phyloP scores from a whole-genome alignment of 169 alveolate genomes.

The Plasmodium reichenowi region DNA sequence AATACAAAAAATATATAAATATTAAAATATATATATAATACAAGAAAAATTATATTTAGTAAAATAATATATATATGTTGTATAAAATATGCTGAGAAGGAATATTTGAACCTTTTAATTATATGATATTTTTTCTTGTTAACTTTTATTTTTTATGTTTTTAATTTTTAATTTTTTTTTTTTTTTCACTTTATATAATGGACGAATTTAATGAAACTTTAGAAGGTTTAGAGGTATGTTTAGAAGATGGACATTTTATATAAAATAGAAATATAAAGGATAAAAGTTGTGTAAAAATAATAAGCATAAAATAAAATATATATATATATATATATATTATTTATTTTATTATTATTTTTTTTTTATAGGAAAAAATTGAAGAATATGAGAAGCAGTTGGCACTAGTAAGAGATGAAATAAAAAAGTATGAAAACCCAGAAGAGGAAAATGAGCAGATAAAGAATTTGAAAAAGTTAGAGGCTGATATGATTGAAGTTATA shows the following conservation, averaged over 20 bases:
- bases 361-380: conserved; percentile 43
- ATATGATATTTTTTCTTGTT: no score
- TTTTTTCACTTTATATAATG: background rate
- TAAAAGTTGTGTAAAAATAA: no score
- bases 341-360: background rate
- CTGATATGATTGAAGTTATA: conserved; percentile 69
- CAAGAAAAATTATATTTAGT: no score
- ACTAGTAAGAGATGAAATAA: conserved; percentile 57
- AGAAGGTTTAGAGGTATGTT: conserved; percentile 64
- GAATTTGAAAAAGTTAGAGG: conserved; percentile 47
- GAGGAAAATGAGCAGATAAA: conserved; percentile 62
- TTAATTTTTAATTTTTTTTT: no score
- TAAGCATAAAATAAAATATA: background rate
- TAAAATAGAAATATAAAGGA: no score
- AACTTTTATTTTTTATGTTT: no score
- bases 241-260: no score
- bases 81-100: background rate
- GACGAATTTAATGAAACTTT: conserved; percentile 69
- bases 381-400: conserved; percentile 68
- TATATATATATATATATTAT: background rate
- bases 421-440: conserved; percentile 31
- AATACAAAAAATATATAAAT: no score
- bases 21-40: no score
- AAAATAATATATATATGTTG: background rate
- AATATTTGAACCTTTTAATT: no score